phyloP scores from a whole-genome alignment of 73 alveolate genomes.

The Paramecium primaurelia region DNA sequence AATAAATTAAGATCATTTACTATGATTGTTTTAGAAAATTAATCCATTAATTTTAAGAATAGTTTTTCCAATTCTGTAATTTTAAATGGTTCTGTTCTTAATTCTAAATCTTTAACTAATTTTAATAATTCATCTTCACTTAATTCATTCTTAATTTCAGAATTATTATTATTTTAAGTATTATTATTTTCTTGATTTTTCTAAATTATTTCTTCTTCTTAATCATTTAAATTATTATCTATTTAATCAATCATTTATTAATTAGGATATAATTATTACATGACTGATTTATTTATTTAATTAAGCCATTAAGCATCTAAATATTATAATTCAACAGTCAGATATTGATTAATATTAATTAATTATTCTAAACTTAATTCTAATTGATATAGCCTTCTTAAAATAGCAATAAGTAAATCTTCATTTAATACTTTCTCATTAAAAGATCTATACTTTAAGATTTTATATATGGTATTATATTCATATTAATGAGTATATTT shows the following conservation, averaged over 20 bases:
- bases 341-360: not conserved
- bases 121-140: not conserved
- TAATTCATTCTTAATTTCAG: not conserved
- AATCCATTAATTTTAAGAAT: not conserved
- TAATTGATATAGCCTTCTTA: not conserved
- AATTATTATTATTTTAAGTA: not conserved
- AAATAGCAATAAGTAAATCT: not conserved
- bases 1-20: not conserved
- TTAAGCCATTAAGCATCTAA: not conserved
- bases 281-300: not conserved
- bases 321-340: constrained; percentile 16
- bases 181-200: not conserved
- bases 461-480: not conserved
- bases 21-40: not conserved
- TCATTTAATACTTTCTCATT: not conserved
- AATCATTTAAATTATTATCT: not conserved
- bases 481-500: constrained; percentile 5
- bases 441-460: not conserved
- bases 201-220: not conserved
- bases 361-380: not conserved
- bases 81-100: not conserved
- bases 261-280: not conserved
- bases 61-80: not conserved
- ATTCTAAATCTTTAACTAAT: not conserved
- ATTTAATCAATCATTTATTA: not conserved